Base-by-base conservation (phyloP, 352 stramenopile genomes). In the Phytophthora fragariae region DNA sequence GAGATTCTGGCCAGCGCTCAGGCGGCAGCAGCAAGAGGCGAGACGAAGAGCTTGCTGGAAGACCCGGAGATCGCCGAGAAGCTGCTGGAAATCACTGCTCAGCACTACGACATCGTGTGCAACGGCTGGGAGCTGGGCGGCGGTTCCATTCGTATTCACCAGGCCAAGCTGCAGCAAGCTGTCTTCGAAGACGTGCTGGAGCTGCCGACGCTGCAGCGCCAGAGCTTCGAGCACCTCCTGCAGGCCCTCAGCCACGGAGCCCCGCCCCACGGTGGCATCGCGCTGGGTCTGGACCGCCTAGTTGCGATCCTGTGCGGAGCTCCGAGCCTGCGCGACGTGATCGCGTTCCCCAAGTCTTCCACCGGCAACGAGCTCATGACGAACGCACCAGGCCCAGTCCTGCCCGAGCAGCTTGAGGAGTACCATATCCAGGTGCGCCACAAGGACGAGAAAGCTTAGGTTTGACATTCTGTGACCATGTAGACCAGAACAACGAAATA, bases 341-440 rank as follows among this genome's bases (percentile, higher is more conserved):
- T 98, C 54, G 91, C 92, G 35, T 98, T 98, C 70, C 92, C 92
- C 0, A 98, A 98, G 76, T 95, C 91, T 8, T 84, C 90, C 3
- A 94, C 87, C 8, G 92, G 92, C 29, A 92, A 95, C 47, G 92
- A 97, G 66, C 83, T 95, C 39, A 93, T 98, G 83, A 97, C 90
- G 0, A 93, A 83, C 31, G 82, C 90, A 1, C 92, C 92, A 1
- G 86, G 89, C 0, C 74, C 83, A 0, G 89, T 94, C 63, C 72
- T 89, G 39, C 72, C 77, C 14, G 76, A 90, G 56, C 89, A 94
- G 65, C 80, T 96, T 14, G 62, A 86, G 39, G 89, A 94, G 65
- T 96, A 96, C 58, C 85, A 96, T 72, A 90, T 94, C 61, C 70
- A 90, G 47, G 68, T 94, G 24, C 73, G 77, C 2, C 41, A 78